A percentile compares a stretch with the other conserved stretches of the same genome.
Evolutionary conservation across 2,329 filamentous ascomycete genomes (phyloP).

Genomic region (Harringtonia lauricola): DNA sequence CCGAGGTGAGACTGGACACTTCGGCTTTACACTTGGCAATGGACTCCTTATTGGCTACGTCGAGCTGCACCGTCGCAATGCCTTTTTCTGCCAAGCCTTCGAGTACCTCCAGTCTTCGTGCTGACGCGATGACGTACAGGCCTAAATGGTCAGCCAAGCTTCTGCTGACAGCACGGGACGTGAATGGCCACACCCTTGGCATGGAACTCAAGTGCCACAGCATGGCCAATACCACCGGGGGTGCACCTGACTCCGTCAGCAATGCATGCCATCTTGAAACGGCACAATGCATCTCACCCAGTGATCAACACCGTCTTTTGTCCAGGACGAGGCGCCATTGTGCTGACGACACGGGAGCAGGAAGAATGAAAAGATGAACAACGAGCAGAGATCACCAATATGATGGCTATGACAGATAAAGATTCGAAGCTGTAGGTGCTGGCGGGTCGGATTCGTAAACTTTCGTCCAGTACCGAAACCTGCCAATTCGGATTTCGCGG

Average conservation of each 20-base stretch:
- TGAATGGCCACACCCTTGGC: slow-evolving; percentile 27
- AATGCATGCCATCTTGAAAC: background rate
- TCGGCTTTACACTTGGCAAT: slow-evolving; percentile 36
- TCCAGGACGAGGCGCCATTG: slow-evolving; percentile 11
- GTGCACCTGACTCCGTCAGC: slow-evolving; percentile 32
- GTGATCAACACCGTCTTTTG: slow-evolving; percentile 38
- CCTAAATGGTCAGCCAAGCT: too few relatives aligned
- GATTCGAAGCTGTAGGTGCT: too few relatives aligned
- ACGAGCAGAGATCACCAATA: too few relatives aligned
- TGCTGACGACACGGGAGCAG: background rate
- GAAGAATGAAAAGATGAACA: too few relatives aligned
- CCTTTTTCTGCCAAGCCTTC: slow-evolving; percentile 31
- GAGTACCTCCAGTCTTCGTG: slow-evolving; percentile 37
- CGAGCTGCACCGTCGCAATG: slow-evolving; percentile 38
- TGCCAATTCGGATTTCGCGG: too few relatives aligned
- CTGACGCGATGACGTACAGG: slow-evolving; percentile 45
- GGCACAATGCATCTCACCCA: slow-evolving; percentile 23
- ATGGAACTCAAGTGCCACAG: slow-evolving; percentile 41
- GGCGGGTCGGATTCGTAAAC: too few relatives aligned
- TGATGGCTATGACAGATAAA: too few relatives aligned
- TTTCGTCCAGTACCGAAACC: too few relatives aligned
- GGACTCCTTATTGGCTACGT: slow-evolving; percentile 40
- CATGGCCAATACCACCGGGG: slow-evolving; percentile 47
- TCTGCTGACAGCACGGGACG: too few relatives aligned
- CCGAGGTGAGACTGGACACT: slow-evolving; percentile 35